phyloP scores from a whole-genome alignment of 441 rosid species.

The Croton setiger region DNA sequence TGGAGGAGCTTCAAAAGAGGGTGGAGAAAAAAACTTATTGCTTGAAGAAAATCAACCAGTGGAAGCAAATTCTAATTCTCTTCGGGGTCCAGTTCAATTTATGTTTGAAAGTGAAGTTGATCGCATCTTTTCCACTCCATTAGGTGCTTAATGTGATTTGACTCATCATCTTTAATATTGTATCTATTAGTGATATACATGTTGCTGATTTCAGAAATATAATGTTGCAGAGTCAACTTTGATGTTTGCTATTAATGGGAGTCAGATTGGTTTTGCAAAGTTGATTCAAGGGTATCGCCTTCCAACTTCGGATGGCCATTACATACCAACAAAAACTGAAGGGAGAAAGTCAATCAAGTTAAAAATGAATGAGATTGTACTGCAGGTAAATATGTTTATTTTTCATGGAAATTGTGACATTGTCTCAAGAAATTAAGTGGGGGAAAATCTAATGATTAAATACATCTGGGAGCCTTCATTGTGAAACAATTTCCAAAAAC shows the following conservation, averaged over 20 bases:
- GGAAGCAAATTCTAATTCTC: slow-evolving; percentile 54
- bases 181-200: slow-evolving; percentile 11
- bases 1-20: slow-evolving; percentile 62
- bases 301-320: slow-evolving; percentile 81
- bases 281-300: slow-evolving; percentile 78
- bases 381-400: slow-evolving; percentile 61
- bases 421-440: neutral
- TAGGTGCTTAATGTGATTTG: slow-evolving; percentile 58
- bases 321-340: slow-evolving; percentile 76
- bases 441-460: neutral
- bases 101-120: slow-evolving; percentile 96
- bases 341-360: slow-evolving; percentile 87
- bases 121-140: slow-evolving; percentile 89
- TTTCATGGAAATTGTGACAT: neutral
- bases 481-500: neutral
- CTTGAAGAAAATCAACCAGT: slow-evolving; percentile 55
- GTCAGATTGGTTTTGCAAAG: slow-evolving; percentile 84
- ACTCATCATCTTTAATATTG: slow-evolving; percentile 18
- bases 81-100: slow-evolving; percentile 82
- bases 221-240: slow-evolving; percentile 79
- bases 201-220: slow-evolving; percentile 35
- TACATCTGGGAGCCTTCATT: slow-evolving; percentile 7
- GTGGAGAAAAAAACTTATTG: slow-evolving; percentile 60
- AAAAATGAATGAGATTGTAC: slow-evolving; percentile 79
- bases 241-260: slow-evolving; percentile 87